Evolutionary conservation across 2,329 filamentous ascomycete genomes (phyloP).

Genomic region (Cladosporium sp.): DNA sequence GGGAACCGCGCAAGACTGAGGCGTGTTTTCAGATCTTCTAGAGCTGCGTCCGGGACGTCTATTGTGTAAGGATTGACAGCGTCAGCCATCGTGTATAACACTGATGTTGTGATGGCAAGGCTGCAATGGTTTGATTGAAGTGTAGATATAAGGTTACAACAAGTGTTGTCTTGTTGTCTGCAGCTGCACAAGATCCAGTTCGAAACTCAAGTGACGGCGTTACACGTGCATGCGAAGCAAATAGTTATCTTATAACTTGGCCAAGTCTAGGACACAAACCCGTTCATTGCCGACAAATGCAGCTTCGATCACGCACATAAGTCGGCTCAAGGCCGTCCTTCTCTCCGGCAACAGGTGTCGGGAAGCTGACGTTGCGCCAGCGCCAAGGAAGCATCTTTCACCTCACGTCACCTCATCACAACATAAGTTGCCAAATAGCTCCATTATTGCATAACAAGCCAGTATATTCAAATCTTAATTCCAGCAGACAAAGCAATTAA

Average conservation of each 20-base stretch:
- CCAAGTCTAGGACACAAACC: not conserved
- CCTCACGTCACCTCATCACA: not conserved
- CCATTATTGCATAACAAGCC: not conserved
- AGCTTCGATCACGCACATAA: slow-evolving; percentile 8
- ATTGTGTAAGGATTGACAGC: slow-evolving; percentile 48
- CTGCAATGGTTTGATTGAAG: not conserved
- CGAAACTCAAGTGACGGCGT: not conserved
- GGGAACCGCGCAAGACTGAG: slow-evolving; percentile 57
- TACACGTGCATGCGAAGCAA: not conserved
- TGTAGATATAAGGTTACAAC: not conserved
- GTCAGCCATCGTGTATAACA: slow-evolving; percentile 1
- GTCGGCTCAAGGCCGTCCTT: not conserved
- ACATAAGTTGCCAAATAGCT: not conserved
- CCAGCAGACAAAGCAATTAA: not conserved
- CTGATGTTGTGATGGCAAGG: not conserved
- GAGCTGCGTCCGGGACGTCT: slow-evolving; percentile 48
- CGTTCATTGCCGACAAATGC: not conserved
- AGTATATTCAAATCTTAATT: not conserved
- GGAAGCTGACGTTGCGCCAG: not conserved
- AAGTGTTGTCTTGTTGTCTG: not conserved
- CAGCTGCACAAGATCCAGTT: not conserved
- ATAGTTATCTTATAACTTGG: not conserved
- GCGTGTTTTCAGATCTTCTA: slow-evolving; percentile 58
- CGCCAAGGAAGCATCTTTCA: slow-evolving; percentile 8
- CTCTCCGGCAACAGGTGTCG: slow-evolving; percentile 11